Conservation (phyloP, 345 rosid genomes). For the Salix suchowensis region DNA sequence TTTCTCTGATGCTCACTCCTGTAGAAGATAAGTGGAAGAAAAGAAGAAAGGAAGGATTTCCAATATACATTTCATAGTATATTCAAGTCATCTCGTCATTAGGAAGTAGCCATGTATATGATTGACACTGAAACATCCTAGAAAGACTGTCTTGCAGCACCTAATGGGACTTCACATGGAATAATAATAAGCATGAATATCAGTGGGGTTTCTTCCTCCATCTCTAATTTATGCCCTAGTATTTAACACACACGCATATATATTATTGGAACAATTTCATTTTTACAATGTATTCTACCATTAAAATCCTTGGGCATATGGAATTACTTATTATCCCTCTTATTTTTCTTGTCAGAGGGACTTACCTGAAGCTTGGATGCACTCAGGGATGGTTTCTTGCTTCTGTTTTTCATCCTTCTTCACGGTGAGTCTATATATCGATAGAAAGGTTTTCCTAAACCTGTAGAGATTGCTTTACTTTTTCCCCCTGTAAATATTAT, state of each 20-base stretch:
- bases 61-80: no score
- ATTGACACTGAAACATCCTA: no score
- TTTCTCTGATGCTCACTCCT: no score
- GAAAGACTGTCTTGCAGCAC: no score
- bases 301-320: background rate
- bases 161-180: background rate
- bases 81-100: no score
- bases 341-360: slow-evolving; percentile 41
- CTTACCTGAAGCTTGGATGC: slow-evolving; percentile 60
- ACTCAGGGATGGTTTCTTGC: slow-evolving; percentile 64
- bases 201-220: background rate
- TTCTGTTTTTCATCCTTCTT: slow-evolving; percentile 51
- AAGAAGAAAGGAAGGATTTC: no score
- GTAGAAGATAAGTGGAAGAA: no score
- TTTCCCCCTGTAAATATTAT: no score
- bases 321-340: background rate
- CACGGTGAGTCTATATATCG: slow-evolving; percentile 32
- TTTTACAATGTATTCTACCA: background rate
- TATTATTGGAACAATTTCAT: background rate
- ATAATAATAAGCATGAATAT: background rate
- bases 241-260: background rate
- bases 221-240: background rate
- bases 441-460: no score
- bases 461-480: no score
- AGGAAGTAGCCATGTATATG: no score